Evolutionary conservation across 805 yeast genomes (phyloP), one percentile per base, ranked within the genome.

Genomic region (Pichia nakasei): DNA sequence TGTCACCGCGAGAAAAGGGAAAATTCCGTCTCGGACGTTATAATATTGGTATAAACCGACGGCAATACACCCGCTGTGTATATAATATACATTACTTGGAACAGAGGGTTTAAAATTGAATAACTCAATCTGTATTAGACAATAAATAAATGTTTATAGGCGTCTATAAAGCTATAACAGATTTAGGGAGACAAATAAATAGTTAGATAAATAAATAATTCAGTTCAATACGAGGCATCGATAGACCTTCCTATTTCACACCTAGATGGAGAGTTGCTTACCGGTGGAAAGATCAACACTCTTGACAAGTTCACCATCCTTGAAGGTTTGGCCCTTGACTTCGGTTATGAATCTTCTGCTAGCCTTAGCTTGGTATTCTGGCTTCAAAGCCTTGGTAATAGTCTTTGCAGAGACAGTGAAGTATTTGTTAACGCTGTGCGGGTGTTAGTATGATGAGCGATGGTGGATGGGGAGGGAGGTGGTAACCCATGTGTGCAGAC

Each of bases 341-440:
- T 91, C 97, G 51, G 84, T 67, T 59, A 66, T 52, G 55, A 81
- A 81, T 73, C 94, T 85, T 65, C 73, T 76, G 59, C 78, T 76
- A 53, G 82, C 83, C 49, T 72, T 75, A 51, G 77, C 83, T 65
- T 83, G 85, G 62, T 78, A 66, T 60, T 89, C 96, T 52, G 88
- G 80, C 74, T 91, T 91, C 64, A 91, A 78, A 42, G 96, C 82
- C 58, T 75, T 72, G 73, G 97, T 87, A 56, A 87, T 78, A 50
- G 95, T 77, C 65, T 80, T 80, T 61, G 96, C 95, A 60, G 96
- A 85, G 61, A 91, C 75, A 54, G 95, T 78, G 66, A 89, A 75
- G 69, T 91, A 91, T 66, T 82, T 85, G 83, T 85, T 86, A 73
- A 83, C 79, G 53, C 83, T 76, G 51, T 38, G 8, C 1, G 8